These are phyloP conservation scores for Geotrichum aggregatum DNA, from an alignment of 1,139 yeast genomes.

Conservation along the genomic window DNA sequence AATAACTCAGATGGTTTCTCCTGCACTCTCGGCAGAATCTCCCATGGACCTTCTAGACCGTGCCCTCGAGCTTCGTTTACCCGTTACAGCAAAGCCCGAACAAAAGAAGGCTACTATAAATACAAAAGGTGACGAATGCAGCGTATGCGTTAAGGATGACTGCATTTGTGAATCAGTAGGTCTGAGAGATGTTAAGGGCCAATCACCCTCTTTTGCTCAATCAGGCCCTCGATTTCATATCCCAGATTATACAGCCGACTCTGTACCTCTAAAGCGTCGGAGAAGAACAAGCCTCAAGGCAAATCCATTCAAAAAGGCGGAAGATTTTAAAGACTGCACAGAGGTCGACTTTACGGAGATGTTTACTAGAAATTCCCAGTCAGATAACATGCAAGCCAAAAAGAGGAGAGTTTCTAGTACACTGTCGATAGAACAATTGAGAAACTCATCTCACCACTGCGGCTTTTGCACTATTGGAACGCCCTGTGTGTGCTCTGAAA, in stretches of 20 bases:
- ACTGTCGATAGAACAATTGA: background rate
- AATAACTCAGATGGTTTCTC: slow-evolving; percentile 39
- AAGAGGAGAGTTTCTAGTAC: background rate
- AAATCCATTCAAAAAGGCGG: slow-evolving; percentile 9
- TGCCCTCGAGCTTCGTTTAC: slow-evolving; percentile 40
- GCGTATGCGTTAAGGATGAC: slow-evolving; percentile 63
- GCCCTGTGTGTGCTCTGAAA: slow-evolving; percentile 84
- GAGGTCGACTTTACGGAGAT: slow-evolving; percentile 37
- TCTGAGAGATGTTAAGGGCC: slow-evolving; percentile 13
- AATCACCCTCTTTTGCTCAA: background rate
- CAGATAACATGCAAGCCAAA: slow-evolving; percentile 8
- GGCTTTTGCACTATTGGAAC: slow-evolving; percentile 91
- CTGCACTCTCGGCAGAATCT: slow-evolving; percentile 36
- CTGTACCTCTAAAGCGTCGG: slow-evolving; percentile 19
- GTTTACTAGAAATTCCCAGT: slow-evolving; percentile 24
- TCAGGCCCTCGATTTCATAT: slow-evolving; percentile 1
- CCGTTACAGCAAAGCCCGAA: slow-evolving; percentile 29
- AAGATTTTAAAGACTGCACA: slow-evolving; percentile 17
- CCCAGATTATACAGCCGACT: slow-evolving; percentile 4
- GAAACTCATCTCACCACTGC: slow-evolving; percentile 59
- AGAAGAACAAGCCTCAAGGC: slow-evolving; percentile 5
- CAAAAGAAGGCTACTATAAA: slow-evolving; percentile 1
- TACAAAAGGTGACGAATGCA: slow-evolving; percentile 47
- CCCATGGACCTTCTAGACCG: slow-evolving; percentile 40
- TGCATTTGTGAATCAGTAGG: slow-evolving; percentile 71